Base-by-base conservation (phyloP, 176 grass and related monocot species). In the Oryza punctata region DNA sequence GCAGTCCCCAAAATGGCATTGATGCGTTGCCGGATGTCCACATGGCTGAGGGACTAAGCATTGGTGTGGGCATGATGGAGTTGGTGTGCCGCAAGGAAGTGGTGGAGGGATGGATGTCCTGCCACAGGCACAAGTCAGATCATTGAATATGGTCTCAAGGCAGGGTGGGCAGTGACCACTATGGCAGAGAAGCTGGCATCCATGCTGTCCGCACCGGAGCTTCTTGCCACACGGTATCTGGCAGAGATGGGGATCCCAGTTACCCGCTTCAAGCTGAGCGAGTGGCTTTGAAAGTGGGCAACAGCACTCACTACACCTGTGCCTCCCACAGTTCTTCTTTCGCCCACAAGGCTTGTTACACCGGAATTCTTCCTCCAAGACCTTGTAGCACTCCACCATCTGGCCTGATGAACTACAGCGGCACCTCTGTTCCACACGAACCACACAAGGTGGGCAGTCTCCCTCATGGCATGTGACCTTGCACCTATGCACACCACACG, bases 261-360 rank as follows among this genome's bases (percentile, higher is more conserved):
- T 69, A 0, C 63, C 69, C 19, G 24, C 77, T 63, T 87, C 84
- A 73, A 88, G 69, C 49, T 82, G 84, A 7, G 63, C 73, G 3
- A 81, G 82, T 1, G 70, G 72, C 75, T 37, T 82, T 2, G 93
- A 92, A 63, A 94, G 69, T 35, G 93, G 89, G 44, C 96, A 99
- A 37, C 93, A 99, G 24, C 71, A 87, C 72, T 99, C 96, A 18
- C 78, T 94, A 81, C 96, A 99, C 18, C 96, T 75, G 73, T 99
- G 96, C 85, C 96, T 93, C 33, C 96, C 96, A 13, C 96, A 99
- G 41, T 87, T 99, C 52, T 98, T 98, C 91, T 98, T 98, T 57
- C 16, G 89, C 4, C 96, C 96, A 64, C 96, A 98, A 50, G 86
- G 87, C 83, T 88, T 98, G 59, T 85, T 89, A 64, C 93, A 98